Percentiles rank a stretch among this genome's conserved stretches.
Conservation (phyloP, 2,329 filamentous ascomycete genomes). For the Penicillium janthinellum region DNA sequence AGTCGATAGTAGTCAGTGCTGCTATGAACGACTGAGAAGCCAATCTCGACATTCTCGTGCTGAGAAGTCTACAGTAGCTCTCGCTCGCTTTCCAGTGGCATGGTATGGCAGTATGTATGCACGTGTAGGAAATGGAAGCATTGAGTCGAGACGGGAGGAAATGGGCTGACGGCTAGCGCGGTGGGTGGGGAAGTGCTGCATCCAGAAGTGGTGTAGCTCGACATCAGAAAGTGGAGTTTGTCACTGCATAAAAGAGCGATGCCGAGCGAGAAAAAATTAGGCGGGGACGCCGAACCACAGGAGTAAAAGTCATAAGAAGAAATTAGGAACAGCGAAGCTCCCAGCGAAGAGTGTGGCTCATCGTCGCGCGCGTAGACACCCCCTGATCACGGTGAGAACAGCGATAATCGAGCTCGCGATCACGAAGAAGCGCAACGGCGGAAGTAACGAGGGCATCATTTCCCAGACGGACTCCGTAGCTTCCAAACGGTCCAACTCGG, state of each 20-base stretch:
- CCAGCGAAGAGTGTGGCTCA: not conserved
- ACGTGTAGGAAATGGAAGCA: not conserved
- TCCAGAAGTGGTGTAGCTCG: not conserved
- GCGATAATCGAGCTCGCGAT: not conserved
- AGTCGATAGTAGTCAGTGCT: too few species aligned
- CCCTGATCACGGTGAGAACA: not conserved
- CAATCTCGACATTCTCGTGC: not conserved
- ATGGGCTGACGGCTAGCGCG: not conserved
- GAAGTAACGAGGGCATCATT: conserved; percentile 5
- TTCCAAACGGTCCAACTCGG: conserved; percentile 5
- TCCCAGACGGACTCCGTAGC: conserved; percentile 1
- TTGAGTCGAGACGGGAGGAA: not conserved
- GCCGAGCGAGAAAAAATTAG: not conserved
- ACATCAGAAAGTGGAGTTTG: not conserved
- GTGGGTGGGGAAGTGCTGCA: not conserved
- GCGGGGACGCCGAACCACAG: not conserved
- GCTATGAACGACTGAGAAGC: not conserved
- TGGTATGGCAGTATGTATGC: too few species aligned
- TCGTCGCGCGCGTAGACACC: conserved; percentile 1
- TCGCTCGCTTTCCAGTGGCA: not conserved
- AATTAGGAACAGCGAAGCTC: not conserved
- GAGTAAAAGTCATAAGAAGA: not conserved
- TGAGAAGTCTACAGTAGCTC: not conserved
- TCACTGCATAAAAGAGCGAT: not conserved
- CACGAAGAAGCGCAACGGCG: conserved; percentile 1